A percentile compares a stretch with the other conserved stretches of the same genome.
These are phyloP conservation scores for Calvatia gigantea DNA, from an alignment of 768 basidiomycete genomes.

Conservation along the genomic window DNA sequence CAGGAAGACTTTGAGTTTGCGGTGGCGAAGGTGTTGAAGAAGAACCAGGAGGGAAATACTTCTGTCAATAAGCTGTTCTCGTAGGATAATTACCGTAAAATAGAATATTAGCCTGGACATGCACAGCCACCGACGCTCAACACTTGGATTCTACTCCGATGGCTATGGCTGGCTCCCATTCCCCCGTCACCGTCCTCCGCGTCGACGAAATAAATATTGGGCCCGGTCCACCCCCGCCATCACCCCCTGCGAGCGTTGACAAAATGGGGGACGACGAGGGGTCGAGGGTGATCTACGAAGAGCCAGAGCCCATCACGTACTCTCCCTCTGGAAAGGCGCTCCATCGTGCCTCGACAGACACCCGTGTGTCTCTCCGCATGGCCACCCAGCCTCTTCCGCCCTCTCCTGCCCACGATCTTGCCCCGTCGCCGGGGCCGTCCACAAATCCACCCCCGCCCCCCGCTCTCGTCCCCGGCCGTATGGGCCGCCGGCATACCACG, in stretches of 20 bases:
- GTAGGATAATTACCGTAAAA: constrained; percentile 37
- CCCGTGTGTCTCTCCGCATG: constrained; percentile 32
- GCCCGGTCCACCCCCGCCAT: constrained; percentile 27
- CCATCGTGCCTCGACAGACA: constrained; percentile 51
- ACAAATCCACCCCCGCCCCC: constrained; percentile 16
- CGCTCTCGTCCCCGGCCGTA: neutral
- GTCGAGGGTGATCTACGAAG: constrained; percentile 26
- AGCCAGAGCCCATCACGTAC: constrained; percentile 22
- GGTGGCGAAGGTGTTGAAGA: constrained; percentile 95
- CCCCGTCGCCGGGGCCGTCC: constrained; percentile 32
- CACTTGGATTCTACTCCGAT: too few relatives aligned
- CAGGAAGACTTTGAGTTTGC: constrained; percentile 99
- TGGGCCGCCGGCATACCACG: constrained; percentile 28
- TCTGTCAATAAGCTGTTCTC: constrained; percentile 94
- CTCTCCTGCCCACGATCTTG: constrained; percentile 16
- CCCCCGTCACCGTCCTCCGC: too few relatives aligned
- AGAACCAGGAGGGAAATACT: constrained; percentile 94
- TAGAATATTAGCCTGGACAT: neutral
- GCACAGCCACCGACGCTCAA: too few relatives aligned
- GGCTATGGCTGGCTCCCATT: too few relatives aligned
- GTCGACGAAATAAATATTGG: too few relatives aligned
- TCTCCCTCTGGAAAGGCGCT: constrained; percentile 19
- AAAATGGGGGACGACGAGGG: constrained; percentile 18
- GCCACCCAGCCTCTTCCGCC: constrained; percentile 15
- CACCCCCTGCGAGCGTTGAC: constrained; percentile 31